Percentiles rank a stretch among this genome's conserved stretches.
Conservation (phyloP, 495 filamentous ascomycete genomes). For the Penicillium mononematosum region DNA sequence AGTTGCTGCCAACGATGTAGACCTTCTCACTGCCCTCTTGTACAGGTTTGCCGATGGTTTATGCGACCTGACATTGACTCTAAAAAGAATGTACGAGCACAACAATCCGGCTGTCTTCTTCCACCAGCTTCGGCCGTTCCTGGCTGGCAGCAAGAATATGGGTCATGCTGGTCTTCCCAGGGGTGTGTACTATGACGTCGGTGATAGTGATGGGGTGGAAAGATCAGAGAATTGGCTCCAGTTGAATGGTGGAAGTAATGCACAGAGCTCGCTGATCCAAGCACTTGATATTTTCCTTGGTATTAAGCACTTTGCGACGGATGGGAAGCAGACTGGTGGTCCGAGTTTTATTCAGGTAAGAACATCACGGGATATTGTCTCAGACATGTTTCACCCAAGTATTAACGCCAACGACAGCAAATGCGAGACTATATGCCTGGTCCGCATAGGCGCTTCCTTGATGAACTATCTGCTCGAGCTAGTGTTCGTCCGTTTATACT, state of each 20-base stretch:
- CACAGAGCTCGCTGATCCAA: constrained; percentile 90
- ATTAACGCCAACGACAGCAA: constrained; percentile 48
- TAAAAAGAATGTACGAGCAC: constrained; percentile 84
- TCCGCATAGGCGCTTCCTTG: constrained; percentile 81
- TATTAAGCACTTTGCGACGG: constrained; percentile 84
- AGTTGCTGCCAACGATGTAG: constrained; percentile 58
- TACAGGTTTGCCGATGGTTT: constrained; percentile 73
- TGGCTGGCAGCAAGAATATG: constrained; percentile 97
- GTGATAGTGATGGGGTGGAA: constrained; percentile 55
- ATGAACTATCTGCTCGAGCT: constrained; percentile 66
- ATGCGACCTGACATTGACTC: constrained; percentile 69
- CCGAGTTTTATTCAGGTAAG: constrained; percentile 37
- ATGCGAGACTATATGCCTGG: constrained; percentile 98
- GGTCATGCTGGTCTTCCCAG: constrained; percentile 80
- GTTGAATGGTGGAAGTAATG: constrained; percentile 87
- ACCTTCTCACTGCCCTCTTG: constrained; percentile 67
- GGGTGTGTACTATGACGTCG: constrained; percentile 84
- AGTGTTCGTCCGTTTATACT: constrained; percentile 84
- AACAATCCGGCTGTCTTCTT: constrained; percentile 89
- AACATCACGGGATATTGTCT: too few species aligned
- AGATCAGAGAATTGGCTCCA: constrained; percentile 57
- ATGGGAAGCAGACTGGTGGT: constrained; percentile 53
- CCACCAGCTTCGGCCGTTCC: constrained; percentile 82
- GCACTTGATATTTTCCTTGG: constrained; percentile 89
- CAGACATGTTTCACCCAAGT: neutral